Evolutionary conservation across 306 rosid species (phyloP).

Genomic region (Sicyos edulis): DNA sequence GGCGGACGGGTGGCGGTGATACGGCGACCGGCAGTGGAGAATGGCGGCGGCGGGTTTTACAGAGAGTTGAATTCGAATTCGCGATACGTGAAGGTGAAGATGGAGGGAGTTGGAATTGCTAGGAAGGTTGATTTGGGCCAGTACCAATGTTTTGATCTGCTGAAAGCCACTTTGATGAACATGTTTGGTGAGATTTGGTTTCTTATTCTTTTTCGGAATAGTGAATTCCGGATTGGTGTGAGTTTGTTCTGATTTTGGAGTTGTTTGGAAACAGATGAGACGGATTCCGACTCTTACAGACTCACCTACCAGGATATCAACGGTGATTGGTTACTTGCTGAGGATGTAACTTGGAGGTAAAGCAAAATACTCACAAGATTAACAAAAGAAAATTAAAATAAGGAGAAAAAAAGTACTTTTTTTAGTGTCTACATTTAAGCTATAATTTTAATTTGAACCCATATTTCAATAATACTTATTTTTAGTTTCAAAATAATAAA

Average conservation of each 20-base stretch:
- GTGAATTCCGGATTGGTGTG: constrained; percentile 7
- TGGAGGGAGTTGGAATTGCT: constrained; percentile 85
- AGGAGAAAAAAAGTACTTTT: too few relatives aligned
- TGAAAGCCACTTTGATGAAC: constrained; percentile 44
- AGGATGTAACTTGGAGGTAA: constrained; percentile 78
- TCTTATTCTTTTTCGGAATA: background rate
- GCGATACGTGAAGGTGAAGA: constrained; percentile 67
- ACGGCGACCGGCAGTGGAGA: constrained; percentile 11
- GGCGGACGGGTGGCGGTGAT: background rate
- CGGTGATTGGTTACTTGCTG: constrained; percentile 81
- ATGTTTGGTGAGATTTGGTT: constrained; percentile 48
- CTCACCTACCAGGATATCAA: constrained; percentile 62
- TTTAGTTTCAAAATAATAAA: too few relatives aligned
- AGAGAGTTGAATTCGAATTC: constrained; percentile 24
- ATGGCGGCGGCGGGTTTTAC: constrained; percentile 13
- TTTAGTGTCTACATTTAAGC: too few relatives aligned
- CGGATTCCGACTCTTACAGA: constrained; percentile 32
- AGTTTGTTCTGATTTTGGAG: background rate
- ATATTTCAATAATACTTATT: too few relatives aligned
- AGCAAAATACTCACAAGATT: background rate
- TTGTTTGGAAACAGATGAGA: constrained; percentile 31
- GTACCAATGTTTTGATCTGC: constrained; percentile 47
- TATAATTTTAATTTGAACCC: too few relatives aligned
- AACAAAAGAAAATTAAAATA: background rate
- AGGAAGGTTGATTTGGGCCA: constrained; percentile 55